Conservation (phyloP, 192 early-diverging fungal genomes). For the Linnemannia hyalina region DNA sequence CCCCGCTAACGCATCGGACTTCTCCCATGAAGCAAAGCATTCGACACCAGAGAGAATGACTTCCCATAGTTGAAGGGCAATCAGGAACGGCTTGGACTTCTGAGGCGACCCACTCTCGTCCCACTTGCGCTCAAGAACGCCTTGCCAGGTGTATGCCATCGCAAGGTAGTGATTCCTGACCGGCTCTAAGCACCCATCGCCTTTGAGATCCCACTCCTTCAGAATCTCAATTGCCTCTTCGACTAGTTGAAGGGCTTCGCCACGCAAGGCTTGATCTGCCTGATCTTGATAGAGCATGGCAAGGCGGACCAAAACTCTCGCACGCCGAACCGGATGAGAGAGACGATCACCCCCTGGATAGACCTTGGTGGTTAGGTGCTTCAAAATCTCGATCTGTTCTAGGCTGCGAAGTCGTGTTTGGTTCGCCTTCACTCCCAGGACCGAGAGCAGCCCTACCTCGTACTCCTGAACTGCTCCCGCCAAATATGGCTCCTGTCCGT, state of each 20-base stretch:
- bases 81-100: constrained; percentile 58
- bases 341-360: constrained; percentile 26
- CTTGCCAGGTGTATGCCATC: constrained; percentile 69
- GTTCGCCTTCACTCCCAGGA: constrained; percentile 23
- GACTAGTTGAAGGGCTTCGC: constrained; percentile 24
- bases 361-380: constrained; percentile 1
- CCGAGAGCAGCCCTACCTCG: constrained; percentile 28
- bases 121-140: constrained; percentile 61
- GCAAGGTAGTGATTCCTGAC: constrained; percentile 71
- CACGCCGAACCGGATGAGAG: constrained; percentile 47
- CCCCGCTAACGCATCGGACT: neutral
- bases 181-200: constrained; percentile 54
- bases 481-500: constrained; percentile 12
- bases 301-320: constrained; percentile 49
- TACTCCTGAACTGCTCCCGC: constrained; percentile 41
- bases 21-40: constrained; percentile 44
- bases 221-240: constrained; percentile 56
- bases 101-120: constrained; percentile 35
- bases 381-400: constrained; percentile 36
- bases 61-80: constrained; percentile 73
- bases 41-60: constrained; percentile 62
- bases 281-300: constrained; percentile 21
- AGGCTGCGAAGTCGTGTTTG: constrained; percentile 7
- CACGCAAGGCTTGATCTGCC: constrained; percentile 9
- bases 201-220: constrained; percentile 43